Evolutionary conservation across 2,329 filamentous ascomycete species (phyloP).

Genomic region (Coniochaeta pulveracea): DNA sequence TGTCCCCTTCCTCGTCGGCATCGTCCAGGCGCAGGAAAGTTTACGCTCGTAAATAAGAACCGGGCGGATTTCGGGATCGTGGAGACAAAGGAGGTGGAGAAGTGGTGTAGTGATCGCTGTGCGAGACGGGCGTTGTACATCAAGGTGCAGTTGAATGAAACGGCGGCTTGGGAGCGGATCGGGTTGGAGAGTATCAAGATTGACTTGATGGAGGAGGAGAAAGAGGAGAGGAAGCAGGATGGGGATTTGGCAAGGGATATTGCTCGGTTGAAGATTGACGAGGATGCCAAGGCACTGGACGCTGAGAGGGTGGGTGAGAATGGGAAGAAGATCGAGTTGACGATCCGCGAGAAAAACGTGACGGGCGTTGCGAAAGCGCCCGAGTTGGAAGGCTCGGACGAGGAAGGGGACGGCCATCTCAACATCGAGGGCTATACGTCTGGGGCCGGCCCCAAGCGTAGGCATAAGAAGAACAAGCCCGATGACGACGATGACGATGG

Average conservation of each 20-base stretch:
- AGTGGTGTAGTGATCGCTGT: conserved; percentile 78
- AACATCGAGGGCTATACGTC: conserved; percentile 39
- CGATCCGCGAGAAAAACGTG: conserved; percentile 39
- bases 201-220: conserved; percentile 57
- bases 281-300: conserved; percentile 33
- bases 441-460: not conserved
- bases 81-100: conserved; percentile 59
- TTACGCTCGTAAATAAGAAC: conserved; percentile 49
- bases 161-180: conserved; percentile 73
- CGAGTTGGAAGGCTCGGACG: conserved; percentile 16
- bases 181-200: conserved; percentile 45
- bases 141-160: conserved; percentile 77
- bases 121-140: conserved; percentile 72
- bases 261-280: conserved; percentile 30
- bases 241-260: conserved; percentile 22
- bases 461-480: conserved; percentile 5
- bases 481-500: conserved; percentile 10
- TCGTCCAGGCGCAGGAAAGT: conserved; percentile 47
- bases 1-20: conserved; percentile 56
- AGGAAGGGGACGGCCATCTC: conserved; percentile 28
- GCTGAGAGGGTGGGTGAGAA: conserved; percentile 28
- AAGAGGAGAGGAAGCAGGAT: conserved; percentile 28
- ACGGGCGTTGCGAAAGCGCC: conserved; percentile 26
- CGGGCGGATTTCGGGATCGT: conserved; percentile 55
- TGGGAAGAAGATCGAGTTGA: conserved; percentile 26